Evolutionary conservation across 2,329 filamentous ascomycete species (phyloP), one percentile per base, ranked within the genome.

Genomic region (Pseudogymnoascus sp.): DNA sequence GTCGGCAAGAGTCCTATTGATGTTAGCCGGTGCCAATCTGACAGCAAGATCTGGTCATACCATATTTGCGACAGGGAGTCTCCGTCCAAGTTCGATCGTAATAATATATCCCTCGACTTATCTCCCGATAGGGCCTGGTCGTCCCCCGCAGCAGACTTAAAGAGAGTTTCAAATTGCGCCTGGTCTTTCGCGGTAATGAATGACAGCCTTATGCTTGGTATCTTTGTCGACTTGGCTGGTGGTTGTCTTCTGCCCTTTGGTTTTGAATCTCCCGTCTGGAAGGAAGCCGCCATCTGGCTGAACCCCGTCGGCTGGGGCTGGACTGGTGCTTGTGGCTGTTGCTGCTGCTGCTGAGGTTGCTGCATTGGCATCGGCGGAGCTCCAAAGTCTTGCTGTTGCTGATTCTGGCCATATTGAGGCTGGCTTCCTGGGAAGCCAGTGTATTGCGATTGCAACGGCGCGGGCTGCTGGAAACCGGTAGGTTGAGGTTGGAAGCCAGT

Each of bases 171-270:
- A 70, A 99, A 99, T 77, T 96, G 97, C 71, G 90, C 84, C 76
- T 99, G 94, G 72, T 99, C 94, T 70, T 88, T 86, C 27, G 90
- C 92, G 2, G 93, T 97, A 71, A 99, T 96, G 74, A 99, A 99
- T 2, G 92, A 96, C 64, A 99, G 78, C 59, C 94, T 84, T 67
- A 97, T 95, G 73, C 89, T 97, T 29, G 94, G 94, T 62, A 99
- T 97, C 77, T 89, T 94, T 68, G 83, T 87, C 10, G 81, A 77
- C 69, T 84, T 86, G 62, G 78, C 75, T 70, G 84, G 86, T 62
- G 78, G 76, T 6, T 78, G 73, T 64, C 78, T 73, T 65, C 77
- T 75, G 27, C 78, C 76, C 66, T 76, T 74, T 1, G 81, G 71
- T 62, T 79, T 72, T 21, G 72, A 66, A 60, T 67, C 72, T 77